Conservation (phyloP, 768 basidiomycete species). For the Xerocomus potaroensis region DNA sequence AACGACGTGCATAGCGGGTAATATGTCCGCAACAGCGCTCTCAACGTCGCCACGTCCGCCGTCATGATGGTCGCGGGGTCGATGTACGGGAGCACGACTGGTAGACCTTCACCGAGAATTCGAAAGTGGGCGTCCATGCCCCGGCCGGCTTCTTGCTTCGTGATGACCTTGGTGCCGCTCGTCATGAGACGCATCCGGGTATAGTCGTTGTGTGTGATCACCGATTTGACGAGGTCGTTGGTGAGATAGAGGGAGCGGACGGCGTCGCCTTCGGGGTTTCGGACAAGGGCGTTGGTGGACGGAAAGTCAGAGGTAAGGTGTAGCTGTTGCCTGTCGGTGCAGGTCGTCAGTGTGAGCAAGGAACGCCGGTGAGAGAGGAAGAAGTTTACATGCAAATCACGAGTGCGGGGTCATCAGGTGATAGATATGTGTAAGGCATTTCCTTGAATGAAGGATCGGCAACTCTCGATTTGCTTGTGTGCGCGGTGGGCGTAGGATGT, state of each 20-base stretch:
- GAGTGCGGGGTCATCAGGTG: constrained; percentile 66
- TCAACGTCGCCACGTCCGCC: constrained; percentile 54
- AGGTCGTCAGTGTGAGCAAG: not conserved
- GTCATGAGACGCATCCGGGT: constrained; percentile 80
- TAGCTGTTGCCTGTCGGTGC: constrained; percentile 58
- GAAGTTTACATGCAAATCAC: constrained; percentile 63
- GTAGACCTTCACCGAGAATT: constrained; percentile 80
- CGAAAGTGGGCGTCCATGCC: constrained; percentile 61
- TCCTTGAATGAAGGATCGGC: constrained; percentile 65
- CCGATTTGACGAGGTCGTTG: constrained; percentile 77
- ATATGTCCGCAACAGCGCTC: constrained; percentile 66
- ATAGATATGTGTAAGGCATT: constrained; percentile 84
- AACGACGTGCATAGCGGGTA: constrained; percentile 76
- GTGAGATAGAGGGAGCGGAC: constrained; percentile 84
- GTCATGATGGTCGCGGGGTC: constrained; percentile 57
- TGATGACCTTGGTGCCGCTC: constrained; percentile 92
- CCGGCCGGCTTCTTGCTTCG: constrained; percentile 77
- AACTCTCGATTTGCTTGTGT: constrained; percentile 9
- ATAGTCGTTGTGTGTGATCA: constrained; percentile 80
- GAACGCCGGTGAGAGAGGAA: not conserved
- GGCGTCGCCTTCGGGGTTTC: constrained; percentile 71
- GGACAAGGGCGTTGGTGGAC: constrained; percentile 70
- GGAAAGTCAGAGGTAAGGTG: constrained; percentile 72
- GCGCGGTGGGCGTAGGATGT: not conserved
- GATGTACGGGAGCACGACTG: constrained; percentile 79